Conservation (phyloP, 202 grass and related monocot species). For the Brachypodium distachyon region DNA sequence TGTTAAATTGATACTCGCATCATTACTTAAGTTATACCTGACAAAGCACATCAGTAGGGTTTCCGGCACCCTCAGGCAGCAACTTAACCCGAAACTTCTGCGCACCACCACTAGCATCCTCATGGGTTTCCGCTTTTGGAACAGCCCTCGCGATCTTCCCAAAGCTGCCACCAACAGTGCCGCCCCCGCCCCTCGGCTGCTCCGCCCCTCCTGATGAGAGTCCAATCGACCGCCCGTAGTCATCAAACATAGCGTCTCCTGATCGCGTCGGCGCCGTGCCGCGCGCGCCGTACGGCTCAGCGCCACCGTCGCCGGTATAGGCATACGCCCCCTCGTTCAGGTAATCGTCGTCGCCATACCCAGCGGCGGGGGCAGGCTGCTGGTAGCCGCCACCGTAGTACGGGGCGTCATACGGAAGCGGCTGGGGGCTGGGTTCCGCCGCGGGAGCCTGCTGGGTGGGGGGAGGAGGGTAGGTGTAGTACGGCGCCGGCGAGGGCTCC, state of each 20-base stretch:
- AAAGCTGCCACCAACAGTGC: conserved; percentile 26
- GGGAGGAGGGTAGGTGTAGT: conserved; percentile 50
- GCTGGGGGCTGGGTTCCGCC: conserved; percentile 15
- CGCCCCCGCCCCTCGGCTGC: neutral
- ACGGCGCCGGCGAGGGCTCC: conserved; percentile 28
- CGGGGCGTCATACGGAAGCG: conserved; percentile 55
- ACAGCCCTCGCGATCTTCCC: conserved; percentile 72
- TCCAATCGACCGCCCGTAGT: conserved; percentile 87
- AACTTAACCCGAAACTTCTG: conserved; percentile 95
- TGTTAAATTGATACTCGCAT: neutral
- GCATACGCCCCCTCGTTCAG: conserved; percentile 68
- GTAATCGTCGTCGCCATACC: conserved; percentile 39
- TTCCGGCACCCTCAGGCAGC: conserved; percentile 77
- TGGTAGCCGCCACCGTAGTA: conserved; percentile 42
- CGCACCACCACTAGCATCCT: conserved; percentile 70
- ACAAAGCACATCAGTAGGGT: conserved; percentile 79
- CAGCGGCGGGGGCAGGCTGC: conserved; percentile 20
- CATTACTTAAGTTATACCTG: conserved; percentile 40
- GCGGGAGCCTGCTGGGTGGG: conserved; percentile 10
- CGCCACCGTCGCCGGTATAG: conserved; percentile 36
- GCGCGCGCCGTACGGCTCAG: conserved; percentile 65
- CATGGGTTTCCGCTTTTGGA: conserved; percentile 58
- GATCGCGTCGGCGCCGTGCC: conserved; percentile 66
- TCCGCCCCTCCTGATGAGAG: conserved; percentile 27
- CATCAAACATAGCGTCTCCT: conserved; percentile 68